Conservation (phyloP, 2,329 filamentous ascomycete genomes). For the Cladosporium velox region DNA sequence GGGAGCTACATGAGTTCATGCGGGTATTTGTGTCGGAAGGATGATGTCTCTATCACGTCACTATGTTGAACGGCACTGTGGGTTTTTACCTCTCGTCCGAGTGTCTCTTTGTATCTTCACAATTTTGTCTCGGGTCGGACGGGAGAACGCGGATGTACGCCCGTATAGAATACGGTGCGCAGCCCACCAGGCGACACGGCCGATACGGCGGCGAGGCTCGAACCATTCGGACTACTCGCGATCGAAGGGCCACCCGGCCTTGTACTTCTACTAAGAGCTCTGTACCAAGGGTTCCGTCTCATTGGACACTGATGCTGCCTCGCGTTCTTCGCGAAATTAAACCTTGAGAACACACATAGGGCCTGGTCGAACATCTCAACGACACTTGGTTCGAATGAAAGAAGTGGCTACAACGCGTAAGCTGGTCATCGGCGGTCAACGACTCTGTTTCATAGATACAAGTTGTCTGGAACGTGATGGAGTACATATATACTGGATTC, state of each 20-base stretch:
- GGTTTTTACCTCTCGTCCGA: too few species aligned
- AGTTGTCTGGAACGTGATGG: not conserved
- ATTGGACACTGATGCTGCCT: not conserved
- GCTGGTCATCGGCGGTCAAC: not conserved
- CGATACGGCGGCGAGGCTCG: not conserved
- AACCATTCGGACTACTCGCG: not conserved
- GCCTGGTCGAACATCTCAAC: not conserved
- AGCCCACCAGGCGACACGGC: too few species aligned
- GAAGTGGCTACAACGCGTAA: not conserved
- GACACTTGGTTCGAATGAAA: not conserved
- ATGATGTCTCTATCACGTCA: not conserved
- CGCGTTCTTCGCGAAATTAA: not conserved
- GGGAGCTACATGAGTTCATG: constrained; percentile 20
- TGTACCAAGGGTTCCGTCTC: not conserved
- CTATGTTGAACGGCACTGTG: too few species aligned
- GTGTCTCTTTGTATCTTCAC: not conserved
- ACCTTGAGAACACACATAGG: not conserved
- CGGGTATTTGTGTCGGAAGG: not conserved
- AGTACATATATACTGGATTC: not conserved
- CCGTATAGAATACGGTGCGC: not conserved
- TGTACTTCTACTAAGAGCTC: not conserved
- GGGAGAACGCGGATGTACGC: not conserved
- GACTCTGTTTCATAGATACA: not conserved
- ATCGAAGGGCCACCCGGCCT: not conserved
- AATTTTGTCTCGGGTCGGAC: not conserved